Evolutionary conservation across 2,329 filamentous ascomycete genomes (phyloP), one percentile per base, ranked within the genome.

Genomic region (Ceratocystis harringtonii): DNA sequence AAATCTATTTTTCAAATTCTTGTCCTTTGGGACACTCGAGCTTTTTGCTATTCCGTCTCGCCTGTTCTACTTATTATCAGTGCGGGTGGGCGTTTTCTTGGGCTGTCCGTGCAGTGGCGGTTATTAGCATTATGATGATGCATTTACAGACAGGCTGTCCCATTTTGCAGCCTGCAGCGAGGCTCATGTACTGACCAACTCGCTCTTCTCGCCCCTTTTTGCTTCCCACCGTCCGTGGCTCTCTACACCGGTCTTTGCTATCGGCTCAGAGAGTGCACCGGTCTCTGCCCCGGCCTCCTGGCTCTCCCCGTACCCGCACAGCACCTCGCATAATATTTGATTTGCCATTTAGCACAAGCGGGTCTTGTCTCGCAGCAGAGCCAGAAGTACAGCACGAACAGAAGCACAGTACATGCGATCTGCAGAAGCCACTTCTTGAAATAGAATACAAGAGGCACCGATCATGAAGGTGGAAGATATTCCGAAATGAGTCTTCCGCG

Each of bases 401-500:
- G 36, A 41, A 41, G 36, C 36, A 41, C 36, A 41, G 36, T 12
- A 41, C 36, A 30, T 5, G 30, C 52, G 52, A 57, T 57, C 52
- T 57, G 28, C 52, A 57, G 52, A 28, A 57, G 28, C 52, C 19
- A 52, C 8, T n/a, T 57, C 52, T 57, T 57, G 52, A 57, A 57
- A 57, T 57, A 57, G 52, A 57, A 57, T 8, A 32, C 25, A 32
- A 17, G 30, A 57, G 30, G 52, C 52, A 57, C 25, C 52, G 52
- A 57, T 57, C 52, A 57, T 30, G 22, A 57, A 22, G 52, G 32
- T 57, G 52, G 52, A 57, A 57, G 25, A 57, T 57, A 57, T 57
- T 57, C 52, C 52, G 52, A 57, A 57, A 57, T 57, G 22, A 57
- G 52, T 57, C 25, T 30, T 30, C 25, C 25, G 52, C 52, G 5